A percentile compares a stretch with the other conserved stretches of the same genome.
Conservation (phyloP, 768 basidiomycete species). For the Suillus hirtellus region DNA sequence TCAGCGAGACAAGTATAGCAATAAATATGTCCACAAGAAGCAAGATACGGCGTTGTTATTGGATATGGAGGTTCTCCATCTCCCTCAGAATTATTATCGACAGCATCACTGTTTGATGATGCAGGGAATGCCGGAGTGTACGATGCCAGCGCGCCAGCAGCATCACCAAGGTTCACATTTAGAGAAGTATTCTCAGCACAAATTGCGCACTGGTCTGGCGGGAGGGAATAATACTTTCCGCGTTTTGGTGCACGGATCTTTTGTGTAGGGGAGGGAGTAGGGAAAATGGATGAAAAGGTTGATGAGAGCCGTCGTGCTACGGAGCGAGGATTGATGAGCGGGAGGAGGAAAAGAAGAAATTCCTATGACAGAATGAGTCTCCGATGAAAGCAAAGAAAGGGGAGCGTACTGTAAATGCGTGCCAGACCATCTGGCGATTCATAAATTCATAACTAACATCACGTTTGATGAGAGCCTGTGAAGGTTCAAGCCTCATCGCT, state of each 20-base stretch:
- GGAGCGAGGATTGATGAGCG: conserved; percentile 71
- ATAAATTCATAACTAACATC: conserved; percentile 98
- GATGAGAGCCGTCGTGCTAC: conserved; percentile 59
- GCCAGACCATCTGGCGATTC: conserved; percentile 99
- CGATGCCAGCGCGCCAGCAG: conserved; percentile 47
- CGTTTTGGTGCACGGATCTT: conserved; percentile 20
- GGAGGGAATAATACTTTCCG: conserved; percentile 71
- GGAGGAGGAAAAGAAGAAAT: conserved; percentile 90
- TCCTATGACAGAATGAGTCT: conserved; percentile 55
- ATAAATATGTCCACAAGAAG: conserved; percentile 83
- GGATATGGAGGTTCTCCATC: conserved; percentile 56
- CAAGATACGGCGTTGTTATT: conserved; percentile 79
- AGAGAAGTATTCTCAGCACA: conserved; percentile 78
- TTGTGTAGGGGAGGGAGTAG: conserved; percentile 30
- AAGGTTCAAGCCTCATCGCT: conserved; percentile 70
- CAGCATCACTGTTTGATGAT: conserved; percentile 14
- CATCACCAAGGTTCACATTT: conserved; percentile 55
- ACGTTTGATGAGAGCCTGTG: conserved; percentile 65
- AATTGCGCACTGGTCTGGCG: conserved; percentile 82
- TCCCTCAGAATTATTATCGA: conserved; percentile 9
- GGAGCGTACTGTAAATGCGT: conserved; percentile 86
- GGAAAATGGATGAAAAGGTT: conserved; percentile 31
- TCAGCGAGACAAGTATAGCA: conserved; percentile 94
- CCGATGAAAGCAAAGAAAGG: neutral
- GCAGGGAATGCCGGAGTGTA: conserved; percentile 26